Percentiles rank a stretch among this genome's conserved stretches.
These are phyloP conservation scores for Geotrichum europaeum DNA, from an alignment of 1,139 yeast species.

Conservation along the genomic window DNA sequence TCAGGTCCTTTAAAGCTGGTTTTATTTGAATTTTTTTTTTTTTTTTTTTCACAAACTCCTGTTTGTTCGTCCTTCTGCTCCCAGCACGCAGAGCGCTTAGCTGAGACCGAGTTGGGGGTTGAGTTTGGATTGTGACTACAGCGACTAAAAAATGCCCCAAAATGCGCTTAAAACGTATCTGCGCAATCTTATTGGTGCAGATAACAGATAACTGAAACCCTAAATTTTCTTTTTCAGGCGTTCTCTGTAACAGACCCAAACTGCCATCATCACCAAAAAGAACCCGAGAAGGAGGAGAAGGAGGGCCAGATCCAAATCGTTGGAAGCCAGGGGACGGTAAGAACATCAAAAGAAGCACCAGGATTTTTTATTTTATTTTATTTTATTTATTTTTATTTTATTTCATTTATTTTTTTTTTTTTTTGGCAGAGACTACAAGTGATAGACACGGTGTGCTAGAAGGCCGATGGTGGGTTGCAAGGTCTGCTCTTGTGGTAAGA, in stretches of 20 bases:
- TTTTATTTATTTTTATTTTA: not conserved
- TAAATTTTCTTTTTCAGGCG: not conserved
- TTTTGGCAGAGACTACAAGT: not conserved
- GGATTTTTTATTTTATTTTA: not conserved
- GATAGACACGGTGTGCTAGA: too few species aligned
- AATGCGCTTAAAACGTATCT: not conserved
- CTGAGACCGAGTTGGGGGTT: not conserved
- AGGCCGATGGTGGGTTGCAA: too few species aligned
- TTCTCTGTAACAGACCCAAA: not conserved
- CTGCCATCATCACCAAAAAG: not conserved
- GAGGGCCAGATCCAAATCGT: too few species aligned
- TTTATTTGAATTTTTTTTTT: not conserved
- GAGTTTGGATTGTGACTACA: not conserved
- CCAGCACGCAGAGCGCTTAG: not conserved
- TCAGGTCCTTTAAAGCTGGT: not conserved
- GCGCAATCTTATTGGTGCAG: not conserved
- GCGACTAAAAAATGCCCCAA: not conserved
- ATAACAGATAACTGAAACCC: not conserved
- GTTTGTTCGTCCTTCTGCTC: too few species aligned
- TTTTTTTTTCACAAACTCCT: too few species aligned
- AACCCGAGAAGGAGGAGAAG: not conserved
- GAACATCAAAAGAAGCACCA: not conserved
- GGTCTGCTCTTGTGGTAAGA: too few species aligned
- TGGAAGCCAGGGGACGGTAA: too few species aligned
- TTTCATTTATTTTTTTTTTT: not conserved